Conservation (phyloP, 345 rosid genomes). For the Aquilaria yunnanensis region DNA sequence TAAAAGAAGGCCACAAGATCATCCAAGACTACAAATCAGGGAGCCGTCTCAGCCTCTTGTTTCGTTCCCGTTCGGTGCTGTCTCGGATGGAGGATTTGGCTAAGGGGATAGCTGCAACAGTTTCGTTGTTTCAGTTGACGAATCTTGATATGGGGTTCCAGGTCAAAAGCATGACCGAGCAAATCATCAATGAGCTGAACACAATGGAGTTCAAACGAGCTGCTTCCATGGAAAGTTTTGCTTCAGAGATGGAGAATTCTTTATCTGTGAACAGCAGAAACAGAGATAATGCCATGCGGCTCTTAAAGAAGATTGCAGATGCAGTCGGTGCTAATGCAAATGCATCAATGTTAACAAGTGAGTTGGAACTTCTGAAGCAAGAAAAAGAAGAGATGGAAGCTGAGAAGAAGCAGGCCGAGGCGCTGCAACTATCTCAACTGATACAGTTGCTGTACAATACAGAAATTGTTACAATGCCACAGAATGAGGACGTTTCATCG, state of each 20-base stretch:
- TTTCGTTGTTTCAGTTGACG: constrained; percentile 35
- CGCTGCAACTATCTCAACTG: constrained; percentile 36
- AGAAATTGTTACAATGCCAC: constrained; percentile 24
- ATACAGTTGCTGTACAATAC: constrained; percentile 36
- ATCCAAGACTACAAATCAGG: constrained; percentile 31
- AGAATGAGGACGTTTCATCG: constrained; percentile 12
- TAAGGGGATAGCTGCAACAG: constrained; percentile 36
- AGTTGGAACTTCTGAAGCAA: constrained; percentile 33
- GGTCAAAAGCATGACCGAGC: constrained; percentile 24
- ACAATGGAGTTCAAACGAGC: constrained; percentile 31
- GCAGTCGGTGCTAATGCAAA: constrained; percentile 31
- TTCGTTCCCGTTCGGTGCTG: constrained; percentile 23
- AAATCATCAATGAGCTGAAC: constrained; percentile 19
- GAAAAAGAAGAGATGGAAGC: constrained; percentile 44
- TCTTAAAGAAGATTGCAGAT: constrained; percentile 35
- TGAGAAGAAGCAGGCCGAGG: constrained; percentile 48
- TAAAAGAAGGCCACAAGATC: constrained; percentile 24
- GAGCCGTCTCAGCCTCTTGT: constrained; percentile 30
- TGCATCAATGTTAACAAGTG: constrained; percentile 28
- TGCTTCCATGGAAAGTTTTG: constrained; percentile 21
- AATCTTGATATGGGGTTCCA: constrained; percentile 30
- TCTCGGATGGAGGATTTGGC: constrained; percentile 28
- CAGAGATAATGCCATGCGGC: constrained; percentile 26
- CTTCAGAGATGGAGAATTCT: constrained; percentile 29
- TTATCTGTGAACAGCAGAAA: constrained; percentile 20